A percentile compares a stretch with the other conserved stretches of the same genome.
These are phyloP conservation scores for Eimeria acervulina DNA, from an alignment of 169 alveolate genomes.

Conservation along the genomic window DNA sequence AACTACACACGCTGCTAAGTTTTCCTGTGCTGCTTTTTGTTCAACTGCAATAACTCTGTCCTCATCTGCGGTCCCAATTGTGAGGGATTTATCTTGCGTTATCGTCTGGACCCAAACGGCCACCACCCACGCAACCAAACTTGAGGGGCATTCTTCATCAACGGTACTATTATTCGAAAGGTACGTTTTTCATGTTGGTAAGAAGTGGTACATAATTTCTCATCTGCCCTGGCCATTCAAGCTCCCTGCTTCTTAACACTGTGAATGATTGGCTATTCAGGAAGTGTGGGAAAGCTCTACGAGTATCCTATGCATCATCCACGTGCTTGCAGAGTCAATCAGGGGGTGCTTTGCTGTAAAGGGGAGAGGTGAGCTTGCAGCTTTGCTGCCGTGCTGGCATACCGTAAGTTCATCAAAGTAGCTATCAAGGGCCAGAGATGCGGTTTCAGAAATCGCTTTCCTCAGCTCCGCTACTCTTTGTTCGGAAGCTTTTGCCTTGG, in stretches of 20 bases:
- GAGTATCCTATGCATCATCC: neutral
- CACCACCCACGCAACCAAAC: neutral
- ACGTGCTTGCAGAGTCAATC: neutral
- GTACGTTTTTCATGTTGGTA: neutral
- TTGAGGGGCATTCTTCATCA: neutral
- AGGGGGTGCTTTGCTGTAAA: neutral
- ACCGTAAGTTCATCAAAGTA: constrained; percentile 41
- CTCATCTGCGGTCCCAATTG: constrained; percentile 71
- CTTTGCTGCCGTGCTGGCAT: neutral
- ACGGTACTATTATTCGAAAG: neutral
- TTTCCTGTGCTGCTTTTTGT: constrained; percentile 70
- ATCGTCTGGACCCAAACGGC: constrained; percentile 38
- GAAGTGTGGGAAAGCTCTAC: neutral
- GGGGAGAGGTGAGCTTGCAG: neutral
- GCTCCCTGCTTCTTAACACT: neutral
- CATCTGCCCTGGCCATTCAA: neutral
- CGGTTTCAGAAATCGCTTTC: neutral
- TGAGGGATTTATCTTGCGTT: constrained; percentile 59
- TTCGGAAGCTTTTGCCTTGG: constrained; percentile 29
- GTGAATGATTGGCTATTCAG: neutral
- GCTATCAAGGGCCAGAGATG: neutral
- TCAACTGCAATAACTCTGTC: constrained; percentile 73
- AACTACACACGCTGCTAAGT: constrained; percentile 32
- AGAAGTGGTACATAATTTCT: neutral
- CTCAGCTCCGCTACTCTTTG: constrained; percentile 50